These are phyloP conservation scores for Purpureocillium lavendulum DNA, from an alignment of 2,329 filamentous ascomycete genomes.

Conservation along the genomic window DNA sequence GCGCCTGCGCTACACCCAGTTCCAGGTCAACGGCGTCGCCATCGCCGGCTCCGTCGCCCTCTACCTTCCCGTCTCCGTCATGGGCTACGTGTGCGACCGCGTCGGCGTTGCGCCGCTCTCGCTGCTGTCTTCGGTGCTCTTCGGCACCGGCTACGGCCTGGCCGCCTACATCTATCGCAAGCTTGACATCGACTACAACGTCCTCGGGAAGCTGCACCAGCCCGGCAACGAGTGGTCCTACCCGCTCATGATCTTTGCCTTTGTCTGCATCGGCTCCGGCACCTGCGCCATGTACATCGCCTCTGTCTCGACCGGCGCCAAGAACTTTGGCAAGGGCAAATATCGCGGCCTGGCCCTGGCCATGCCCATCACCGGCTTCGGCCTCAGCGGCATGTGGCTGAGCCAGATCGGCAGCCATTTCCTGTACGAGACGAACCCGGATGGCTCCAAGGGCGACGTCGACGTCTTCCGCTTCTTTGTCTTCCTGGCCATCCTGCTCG, in stretches of 20 bases:
- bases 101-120: slow-evolving; percentile 73
- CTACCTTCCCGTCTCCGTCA: slow-evolving; percentile 84
- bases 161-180: slow-evolving; percentile 69
- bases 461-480: slow-evolving; percentile 82
- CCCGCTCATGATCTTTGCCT: slow-evolving; percentile 75
- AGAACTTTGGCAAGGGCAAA: slow-evolving; percentile 90
- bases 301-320: slow-evolving; percentile 90
- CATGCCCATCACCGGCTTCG: slow-evolving; percentile 85
- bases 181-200: slow-evolving; percentile 37
- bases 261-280: slow-evolving; percentile 72
- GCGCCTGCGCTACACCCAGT: slow-evolving; percentile 77
- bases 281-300: slow-evolving; percentile 86
- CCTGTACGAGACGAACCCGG: slow-evolving; percentile 59
- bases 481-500: slow-evolving; percentile 68
- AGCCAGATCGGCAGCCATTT: slow-evolving; percentile 78
- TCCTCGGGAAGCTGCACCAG: slow-evolving; percentile 23
- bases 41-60: slow-evolving; percentile 81
- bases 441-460: slow-evolving; percentile 56
- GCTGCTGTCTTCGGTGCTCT: slow-evolving; percentile 62
- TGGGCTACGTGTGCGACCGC: slow-evolving; percentile 89
- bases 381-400: slow-evolving; percentile 91
- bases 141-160: slow-evolving; percentile 73
- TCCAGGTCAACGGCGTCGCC: slow-evolving; percentile 84
- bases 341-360: slow-evolving; percentile 85
- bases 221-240: slow-evolving; percentile 57